These are phyloP conservation scores for Dictyostelium firmibasis DNA, from an alignment of 78 protist species.

Conservation along the genomic window DNA sequence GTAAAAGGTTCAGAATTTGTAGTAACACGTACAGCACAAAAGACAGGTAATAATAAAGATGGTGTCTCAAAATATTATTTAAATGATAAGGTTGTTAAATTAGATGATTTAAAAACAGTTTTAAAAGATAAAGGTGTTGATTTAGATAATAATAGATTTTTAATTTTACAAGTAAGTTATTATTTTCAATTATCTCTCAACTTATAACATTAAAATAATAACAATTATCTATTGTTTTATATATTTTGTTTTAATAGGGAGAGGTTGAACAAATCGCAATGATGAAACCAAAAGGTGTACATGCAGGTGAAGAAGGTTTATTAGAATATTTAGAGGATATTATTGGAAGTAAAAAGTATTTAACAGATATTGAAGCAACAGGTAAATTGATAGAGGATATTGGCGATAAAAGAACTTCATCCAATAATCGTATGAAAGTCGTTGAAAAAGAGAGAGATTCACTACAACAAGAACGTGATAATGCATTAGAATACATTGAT, in stretches of 20 bases:
- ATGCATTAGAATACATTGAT: constrained; percentile 92
- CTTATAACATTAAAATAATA: neutral
- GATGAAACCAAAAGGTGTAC: constrained; percentile 99
- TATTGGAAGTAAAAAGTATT: constrained; percentile 93
- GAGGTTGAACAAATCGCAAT: constrained; percentile 99
- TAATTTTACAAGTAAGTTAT: constrained; percentile 95
- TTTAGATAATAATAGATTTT: constrained; percentile 98
- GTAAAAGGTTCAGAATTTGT: constrained; percentile 88
- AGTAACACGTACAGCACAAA: constrained; percentile 90
- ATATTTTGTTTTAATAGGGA: constrained; percentile 79
- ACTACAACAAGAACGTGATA: constrained; percentile 89
- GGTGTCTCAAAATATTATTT: constrained; percentile 85
- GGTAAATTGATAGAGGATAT: constrained; percentile 78
- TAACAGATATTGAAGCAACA: constrained; percentile 85
- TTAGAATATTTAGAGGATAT: constrained; percentile 99
- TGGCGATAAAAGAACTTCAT: constrained; percentile 85
- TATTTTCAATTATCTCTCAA: neutral
- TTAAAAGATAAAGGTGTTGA: constrained; percentile 95
- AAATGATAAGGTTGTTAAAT: constrained; percentile 60
- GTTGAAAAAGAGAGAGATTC: constrained; percentile 75
- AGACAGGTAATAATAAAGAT: neutral
- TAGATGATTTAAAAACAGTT: constrained; percentile 83
- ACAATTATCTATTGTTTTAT: neutral
- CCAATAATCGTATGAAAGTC: constrained; percentile 76
- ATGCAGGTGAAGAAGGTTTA: constrained; percentile 95